Evolutionary conservation across 306 rosid genomes (phyloP), one percentile per base, ranked within the genome.

Genomic region (Fragaria nilgerrensis): DNA sequence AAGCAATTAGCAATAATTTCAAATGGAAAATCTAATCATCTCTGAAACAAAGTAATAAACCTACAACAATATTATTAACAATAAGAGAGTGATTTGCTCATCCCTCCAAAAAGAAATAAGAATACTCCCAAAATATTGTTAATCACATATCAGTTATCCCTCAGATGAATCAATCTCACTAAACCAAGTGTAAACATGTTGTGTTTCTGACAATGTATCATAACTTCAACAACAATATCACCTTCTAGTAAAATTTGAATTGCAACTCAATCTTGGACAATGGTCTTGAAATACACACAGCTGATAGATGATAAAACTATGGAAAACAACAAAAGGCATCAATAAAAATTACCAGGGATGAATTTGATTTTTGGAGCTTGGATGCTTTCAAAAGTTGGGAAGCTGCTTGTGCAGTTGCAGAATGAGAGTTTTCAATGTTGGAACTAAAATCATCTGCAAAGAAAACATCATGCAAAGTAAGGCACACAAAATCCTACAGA

Each of bases 361-460:
- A 82, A 82, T 65, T 65, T 36, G 85, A 32, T 77, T 45, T 82
- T 73, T 82, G 85, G 69, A 49, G 65, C 66, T 82, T 77, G 64
- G 81, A 52, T 29, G 85, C 85, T 45, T 82, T 55, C 8, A 20
- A 36, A 56, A 82, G 85, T 37, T 82, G 81, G 15, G 69, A 20
- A 48, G 81, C 48, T 16, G 75, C 85, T 73, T 77, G 78, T 16
- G 67, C 3, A 16, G 85, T 82, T 23, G 85, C 85, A 34, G 85
- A 53, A 37, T 77, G 85, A 25, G 85, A 45, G 65, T 55, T 77
- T 1, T 61, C 84, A 65, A 82, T 77, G 75, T 82, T 72, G 13
- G 81, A 72, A 27, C 75, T 64, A 19, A 82, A 77, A 55, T 82
- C 85, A 64, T 82, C 85, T 82, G 75, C 56, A 65, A 76, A 52